Percentiles rank a stretch among this genome's conserved stretches.
These are phyloP conservation scores for Solanum tacnaense DNA, from an alignment of 257 asterid genomes.

Conservation along the genomic window DNA sequence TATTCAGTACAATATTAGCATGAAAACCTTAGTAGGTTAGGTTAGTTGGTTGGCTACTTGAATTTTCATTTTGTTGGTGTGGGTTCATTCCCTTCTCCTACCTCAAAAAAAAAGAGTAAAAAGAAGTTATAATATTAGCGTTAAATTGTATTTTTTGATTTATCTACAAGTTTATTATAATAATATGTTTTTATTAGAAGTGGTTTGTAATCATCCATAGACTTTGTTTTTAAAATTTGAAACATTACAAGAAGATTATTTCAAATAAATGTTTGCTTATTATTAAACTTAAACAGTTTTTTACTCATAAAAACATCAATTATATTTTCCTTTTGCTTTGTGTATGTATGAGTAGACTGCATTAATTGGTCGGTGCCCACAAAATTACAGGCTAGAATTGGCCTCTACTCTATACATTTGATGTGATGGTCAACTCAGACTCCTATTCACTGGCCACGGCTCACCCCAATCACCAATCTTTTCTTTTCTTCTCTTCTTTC, in stretches of 20 bases:
- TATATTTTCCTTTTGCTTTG: neutral
- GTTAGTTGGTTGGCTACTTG: too few species aligned
- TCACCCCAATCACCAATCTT: neutral
- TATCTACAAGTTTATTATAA: neutral
- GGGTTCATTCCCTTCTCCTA: neutral
- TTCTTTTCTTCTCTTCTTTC: neutral
- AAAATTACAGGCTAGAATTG: neutral
- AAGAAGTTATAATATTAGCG: neutral
- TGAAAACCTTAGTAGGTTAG: too few species aligned
- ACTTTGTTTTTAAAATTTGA: neutral
- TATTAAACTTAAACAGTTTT: too few species aligned
- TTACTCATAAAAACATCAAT: neutral
- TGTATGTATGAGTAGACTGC: neutral
- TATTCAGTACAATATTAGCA: too few species aligned
- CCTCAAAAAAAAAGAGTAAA: neutral
- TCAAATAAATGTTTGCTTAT: neutral
- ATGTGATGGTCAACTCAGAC: neutral
- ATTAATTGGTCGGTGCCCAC: neutral
- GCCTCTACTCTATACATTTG: neutral
- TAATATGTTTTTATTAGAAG: conserved; percentile 19
- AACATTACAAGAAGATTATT: neutral
- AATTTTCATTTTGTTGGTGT: neutral
- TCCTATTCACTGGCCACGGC: neutral
- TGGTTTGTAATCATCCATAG: neutral
- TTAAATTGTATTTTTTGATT: neutral